Conservation (phyloP, 768 basidiomycete genomes). For the Serendipita sp. region DNA sequence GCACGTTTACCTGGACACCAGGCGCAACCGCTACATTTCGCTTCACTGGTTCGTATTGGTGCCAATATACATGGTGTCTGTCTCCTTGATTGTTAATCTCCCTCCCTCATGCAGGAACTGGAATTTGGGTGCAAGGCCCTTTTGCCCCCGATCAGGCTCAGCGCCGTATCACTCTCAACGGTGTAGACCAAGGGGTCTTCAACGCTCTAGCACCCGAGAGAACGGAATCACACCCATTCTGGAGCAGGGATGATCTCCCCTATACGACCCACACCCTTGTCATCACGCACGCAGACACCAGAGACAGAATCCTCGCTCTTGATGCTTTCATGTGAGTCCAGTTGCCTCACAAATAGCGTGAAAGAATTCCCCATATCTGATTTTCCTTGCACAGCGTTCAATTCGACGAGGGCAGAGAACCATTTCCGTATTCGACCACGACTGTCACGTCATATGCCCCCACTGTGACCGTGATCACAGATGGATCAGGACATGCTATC, state of each 20-base stretch:
- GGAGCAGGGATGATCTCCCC: background rate
- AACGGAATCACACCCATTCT: background rate
- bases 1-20: background rate
- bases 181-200: background rate
- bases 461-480: background rate
- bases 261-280: slow-evolving; percentile 1
- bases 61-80: background rate
- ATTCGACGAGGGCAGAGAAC: background rate
- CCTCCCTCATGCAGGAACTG: background rate
- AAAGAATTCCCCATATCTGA: too few relatives aligned
- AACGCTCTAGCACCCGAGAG: background rate
- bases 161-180: background rate
- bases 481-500: background rate
- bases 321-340: slow-evolving; percentile 1
- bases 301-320: background rate
- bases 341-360: too few relatives aligned
- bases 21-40: background rate
- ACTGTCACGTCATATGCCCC: background rate
- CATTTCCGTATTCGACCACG: background rate
- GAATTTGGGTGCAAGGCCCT: background rate
- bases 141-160: background rate
- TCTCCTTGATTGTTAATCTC: background rate
- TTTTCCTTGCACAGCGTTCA: background rate
- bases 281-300: background rate
- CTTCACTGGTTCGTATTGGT: background rate